Percentiles rank a stretch among this genome's conserved stretches.
Evolutionary conservation across 768 basidiomycete species (phyloP).

Genomic region (Calocera cornea): DNA sequence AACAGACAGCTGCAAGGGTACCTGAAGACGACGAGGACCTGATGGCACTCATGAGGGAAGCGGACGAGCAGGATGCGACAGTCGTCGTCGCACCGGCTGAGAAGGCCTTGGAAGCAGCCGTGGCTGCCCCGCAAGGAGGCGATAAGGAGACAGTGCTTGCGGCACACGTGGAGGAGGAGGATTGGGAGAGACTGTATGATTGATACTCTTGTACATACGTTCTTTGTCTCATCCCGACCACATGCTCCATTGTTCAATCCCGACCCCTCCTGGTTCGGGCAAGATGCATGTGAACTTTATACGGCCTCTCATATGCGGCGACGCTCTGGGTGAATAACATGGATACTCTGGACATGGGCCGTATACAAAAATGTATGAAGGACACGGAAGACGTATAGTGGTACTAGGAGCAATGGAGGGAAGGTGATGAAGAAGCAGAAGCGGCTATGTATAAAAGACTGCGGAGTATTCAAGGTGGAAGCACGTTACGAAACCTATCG

Average conservation of each 20-base stretch:
- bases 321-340: too few relatives aligned
- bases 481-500: not conserved
- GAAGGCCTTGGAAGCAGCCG: not conserved
- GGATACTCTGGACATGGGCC: too few relatives aligned
- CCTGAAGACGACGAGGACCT: constrained; percentile 47
- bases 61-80: constrained; percentile 28
- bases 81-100: constrained; percentile 1
- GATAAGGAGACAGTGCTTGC: not conserved
- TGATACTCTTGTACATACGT: constrained; percentile 3
- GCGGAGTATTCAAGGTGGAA: not conserved
- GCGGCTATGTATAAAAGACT: not conserved
- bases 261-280: too few relatives aligned
- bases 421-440: not conserved
- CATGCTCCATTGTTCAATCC: too few relatives aligned
- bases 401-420: not conserved
- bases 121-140: not conserved
- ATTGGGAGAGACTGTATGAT: constrained; percentile 22
- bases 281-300: too few relatives aligned
- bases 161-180: constrained; percentile 16
- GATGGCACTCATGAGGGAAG: constrained; percentile 54
- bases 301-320: too few relatives aligned
- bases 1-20: constrained; percentile 10
- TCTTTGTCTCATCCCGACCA: too few relatives aligned
- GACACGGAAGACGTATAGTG: not conserved
- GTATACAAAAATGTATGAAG: too few relatives aligned